Conservation (phyloP, 768 basidiomycete genomes). For the Goffeauzyma gilvescens region DNA sequence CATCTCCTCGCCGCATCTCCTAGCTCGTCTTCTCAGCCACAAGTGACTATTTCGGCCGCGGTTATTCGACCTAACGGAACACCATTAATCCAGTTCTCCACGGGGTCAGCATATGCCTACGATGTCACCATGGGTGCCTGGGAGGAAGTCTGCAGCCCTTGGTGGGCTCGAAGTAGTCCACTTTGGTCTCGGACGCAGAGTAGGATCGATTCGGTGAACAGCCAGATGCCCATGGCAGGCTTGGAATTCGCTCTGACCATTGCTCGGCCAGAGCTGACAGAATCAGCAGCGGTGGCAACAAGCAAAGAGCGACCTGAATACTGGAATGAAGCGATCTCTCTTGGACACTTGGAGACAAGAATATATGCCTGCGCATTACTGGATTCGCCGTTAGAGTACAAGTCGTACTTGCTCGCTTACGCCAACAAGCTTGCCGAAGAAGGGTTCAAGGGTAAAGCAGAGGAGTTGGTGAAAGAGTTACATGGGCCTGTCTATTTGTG, state of each 20-base stretch:
- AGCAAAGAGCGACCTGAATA: constrained; percentile 40
- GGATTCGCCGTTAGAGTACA: constrained; percentile 72
- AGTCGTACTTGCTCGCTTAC: constrained; percentile 52
- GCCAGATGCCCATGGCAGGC: constrained; percentile 2
- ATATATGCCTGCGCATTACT: constrained; percentile 54
- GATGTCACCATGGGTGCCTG: constrained; percentile 49
- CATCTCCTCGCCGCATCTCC: constrained; percentile 38
- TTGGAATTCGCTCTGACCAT: constrained; percentile 25
- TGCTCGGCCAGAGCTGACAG: constrained; percentile 6
- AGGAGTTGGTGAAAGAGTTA: constrained; percentile 76
- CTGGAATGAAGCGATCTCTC: constrained; percentile 65
- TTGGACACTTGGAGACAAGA: constrained; percentile 73
- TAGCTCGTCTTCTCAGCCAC: constrained; percentile 1
- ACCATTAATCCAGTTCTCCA: constrained; percentile 57
- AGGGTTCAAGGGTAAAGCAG: constrained; percentile 67
- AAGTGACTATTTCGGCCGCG: constrained; percentile 23
- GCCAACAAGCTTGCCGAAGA: constrained; percentile 72
- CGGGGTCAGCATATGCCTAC: constrained; percentile 62
- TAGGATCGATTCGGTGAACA: background rate
- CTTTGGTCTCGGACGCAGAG: constrained; percentile 2
- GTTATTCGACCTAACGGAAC: constrained; percentile 58
- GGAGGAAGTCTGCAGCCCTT: constrained; percentile 56
- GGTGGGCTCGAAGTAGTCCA: constrained; percentile 62
- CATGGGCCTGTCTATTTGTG: constrained; percentile 80
- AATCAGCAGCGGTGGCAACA: background rate